These are phyloP conservation scores for Camelina hispida DNA, from an alignment of 345 rosid genomes.

Conservation along the genomic window DNA sequence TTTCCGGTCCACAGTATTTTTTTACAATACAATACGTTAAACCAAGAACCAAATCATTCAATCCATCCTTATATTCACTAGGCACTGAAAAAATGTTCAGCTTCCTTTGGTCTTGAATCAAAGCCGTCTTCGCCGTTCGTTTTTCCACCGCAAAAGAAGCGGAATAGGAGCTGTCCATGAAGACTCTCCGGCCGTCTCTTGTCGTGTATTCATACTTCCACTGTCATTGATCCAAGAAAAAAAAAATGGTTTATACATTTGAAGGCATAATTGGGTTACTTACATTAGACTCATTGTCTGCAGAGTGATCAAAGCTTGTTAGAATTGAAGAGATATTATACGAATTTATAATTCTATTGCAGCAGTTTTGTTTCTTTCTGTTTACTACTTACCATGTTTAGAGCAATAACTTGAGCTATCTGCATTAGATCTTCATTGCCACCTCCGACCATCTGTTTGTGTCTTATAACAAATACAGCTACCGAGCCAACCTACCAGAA, in stretches of 20 bases:
- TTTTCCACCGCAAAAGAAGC: slow-evolving; percentile 43
- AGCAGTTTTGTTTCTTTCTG: neutral
- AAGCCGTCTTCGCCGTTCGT: slow-evolving; percentile 13
- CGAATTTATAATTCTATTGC: neutral
- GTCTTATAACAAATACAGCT: slow-evolving; percentile 71
- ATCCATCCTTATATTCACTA: slow-evolving; percentile 19
- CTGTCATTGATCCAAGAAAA: neutral
- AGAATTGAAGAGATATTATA: neutral
- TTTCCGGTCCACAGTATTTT: neutral
- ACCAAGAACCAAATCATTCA: slow-evolving; percentile 10
- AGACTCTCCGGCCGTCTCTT: slow-evolving; percentile 59
- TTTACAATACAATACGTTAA: too few relatives aligned
- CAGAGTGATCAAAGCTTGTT: slow-evolving; percentile 34
- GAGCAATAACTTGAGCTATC: slow-evolving; percentile 66
- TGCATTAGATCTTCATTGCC: slow-evolving; percentile 70
- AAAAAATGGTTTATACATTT: neutral
- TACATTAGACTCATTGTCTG: slow-evolving; percentile 77
- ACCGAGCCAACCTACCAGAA: slow-evolving; percentile 70
- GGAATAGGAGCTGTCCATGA: slow-evolving; percentile 69
- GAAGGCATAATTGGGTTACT: slow-evolving; percentile 46
- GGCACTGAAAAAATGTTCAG: slow-evolving; percentile 7
- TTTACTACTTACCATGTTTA: slow-evolving; percentile 65
- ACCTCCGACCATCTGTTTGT: slow-evolving; percentile 61
- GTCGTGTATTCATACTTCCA: slow-evolving; percentile 63
- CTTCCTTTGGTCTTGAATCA: slow-evolving; percentile 25